These are phyloP conservation scores for Helicostylum pulchrum DNA, from an alignment of 192 early-diverging fungal genomes.

Conservation along the genomic window DNA sequence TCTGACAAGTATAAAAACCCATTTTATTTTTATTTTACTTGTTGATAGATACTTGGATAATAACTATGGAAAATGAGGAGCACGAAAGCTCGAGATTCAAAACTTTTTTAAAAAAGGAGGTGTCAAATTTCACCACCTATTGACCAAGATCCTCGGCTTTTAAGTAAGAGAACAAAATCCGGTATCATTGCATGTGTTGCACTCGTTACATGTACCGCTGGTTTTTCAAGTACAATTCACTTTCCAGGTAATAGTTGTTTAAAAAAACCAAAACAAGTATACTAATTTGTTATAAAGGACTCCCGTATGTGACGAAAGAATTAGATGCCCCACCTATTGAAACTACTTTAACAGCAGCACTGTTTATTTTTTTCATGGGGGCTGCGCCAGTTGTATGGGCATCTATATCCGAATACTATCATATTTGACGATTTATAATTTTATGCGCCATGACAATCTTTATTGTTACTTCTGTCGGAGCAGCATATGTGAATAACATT, in stretches of 20 bases:
- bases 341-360: conserved; percentile 40
- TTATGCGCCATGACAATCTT: conserved; percentile 37
- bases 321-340: conserved; percentile 34
- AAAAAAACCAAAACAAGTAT: background rate
- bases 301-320: conserved; percentile 35
- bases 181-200: conserved; percentile 8
- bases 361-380: conserved; percentile 48
- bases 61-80: no score
- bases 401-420: conserved; percentile 40
- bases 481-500: conserved; percentile 34
- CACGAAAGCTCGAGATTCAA: background rate
- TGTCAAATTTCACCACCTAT: conserved; percentile 11
- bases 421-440: conserved; percentile 41
- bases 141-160: conserved; percentile 20
- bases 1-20: no score
- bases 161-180: conserved; percentile 2
- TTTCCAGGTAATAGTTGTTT: conserved; percentile 15
- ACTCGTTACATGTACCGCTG: conserved; percentile 15
- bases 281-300: background rate
- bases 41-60: no score
- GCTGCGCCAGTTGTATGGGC: conserved; percentile 41
- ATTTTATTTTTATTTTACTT: no score
- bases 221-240: conserved; percentile 26
- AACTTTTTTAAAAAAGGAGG: conserved; percentile 1
- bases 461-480: conserved; percentile 39